Evolutionary conservation across 805 yeast species (phyloP), one percentile per base, ranked within the genome.

Genomic region (Candida peoriensis): DNA sequence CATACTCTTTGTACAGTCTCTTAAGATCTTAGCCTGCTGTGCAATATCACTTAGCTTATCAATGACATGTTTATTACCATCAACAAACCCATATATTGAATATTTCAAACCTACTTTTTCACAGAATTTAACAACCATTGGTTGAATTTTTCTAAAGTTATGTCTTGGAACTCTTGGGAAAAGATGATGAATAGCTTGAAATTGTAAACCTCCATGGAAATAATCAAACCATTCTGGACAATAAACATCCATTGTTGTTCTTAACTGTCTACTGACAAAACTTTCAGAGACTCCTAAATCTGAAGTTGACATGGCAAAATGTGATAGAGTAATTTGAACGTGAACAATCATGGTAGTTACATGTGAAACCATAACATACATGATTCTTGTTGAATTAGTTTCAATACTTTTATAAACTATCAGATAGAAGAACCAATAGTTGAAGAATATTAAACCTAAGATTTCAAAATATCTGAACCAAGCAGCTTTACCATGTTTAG

Each of bases 241-340:
- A 48, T 82, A 90, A 22, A 87, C 95, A 55, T 87, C 96, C 96
- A 87, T 88, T 3, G 96, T 87, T 2, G 96, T 88, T 48, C 96
- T 70, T 3, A 87, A 54, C 60, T 87, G 96, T 44, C 93, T 71
- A 41, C 82, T 78, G 0, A 80, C 74, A 52, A 87, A 87, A 7
- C 87, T 70, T 56, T 87, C 96, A 28, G 80, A 71, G 8, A 76
- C 72, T 1, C 96, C 96, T 13, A 87, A 62, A 52, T 87, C 95
- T 5, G 93, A 71, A 0, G 96, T 88, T 2, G 95, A 83, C 95
- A 87, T 88, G 24, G 95, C 95, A 64, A 87, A 87, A 57, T 87
- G 96, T 11, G 89, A 79, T 28, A 87, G 67, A 0, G 95, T 85
- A 59, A 87, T 87, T 56, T 88, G 96, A 21, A 87, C 95, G 57